phyloP scores from a whole-genome alignment of 2,329 filamentous ascomycete genomes.

The Botrytis porri region DNA sequence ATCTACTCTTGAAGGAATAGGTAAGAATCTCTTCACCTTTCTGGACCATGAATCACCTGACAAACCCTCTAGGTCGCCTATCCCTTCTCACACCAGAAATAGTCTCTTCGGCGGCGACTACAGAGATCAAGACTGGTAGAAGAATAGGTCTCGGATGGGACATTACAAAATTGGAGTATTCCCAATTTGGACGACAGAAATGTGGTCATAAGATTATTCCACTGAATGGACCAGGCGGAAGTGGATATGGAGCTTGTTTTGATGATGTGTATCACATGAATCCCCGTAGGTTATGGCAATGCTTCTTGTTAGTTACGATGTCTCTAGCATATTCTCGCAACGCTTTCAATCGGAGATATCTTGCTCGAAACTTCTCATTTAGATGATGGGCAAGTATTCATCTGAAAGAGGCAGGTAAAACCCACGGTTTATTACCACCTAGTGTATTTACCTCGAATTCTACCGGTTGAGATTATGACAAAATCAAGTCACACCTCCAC shows the following conservation, averaged over 20 bases:
- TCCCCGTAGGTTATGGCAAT: conserved; percentile 39
- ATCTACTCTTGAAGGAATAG: conserved; percentile 27
- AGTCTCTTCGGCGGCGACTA: conserved; percentile 48
- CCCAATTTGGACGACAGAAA: conserved; percentile 51
- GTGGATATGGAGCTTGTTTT: conserved; percentile 43
- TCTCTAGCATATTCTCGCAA: too few relatives aligned
- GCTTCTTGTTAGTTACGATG: background rate
- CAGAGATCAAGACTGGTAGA: conserved; percentile 50
- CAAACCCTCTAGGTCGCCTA: conserved; percentile 37
- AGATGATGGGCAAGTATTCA: background rate
- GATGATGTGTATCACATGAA: conserved; percentile 52
- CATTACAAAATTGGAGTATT: conserved; percentile 53
- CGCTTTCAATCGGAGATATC: background rate
- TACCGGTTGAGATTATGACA: background rate
- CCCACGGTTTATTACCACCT: background rate
- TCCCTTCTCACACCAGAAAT: conserved; percentile 51
- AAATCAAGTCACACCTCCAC: too few relatives aligned
- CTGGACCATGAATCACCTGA: background rate
- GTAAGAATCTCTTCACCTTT: conserved; percentile 3
- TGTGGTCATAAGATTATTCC: conserved; percentile 51
- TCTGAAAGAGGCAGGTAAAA: background rate
- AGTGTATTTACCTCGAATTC: background rate
- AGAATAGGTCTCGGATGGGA: conserved; percentile 55
- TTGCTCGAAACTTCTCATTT: background rate
- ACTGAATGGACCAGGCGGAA: conserved; percentile 40